These are phyloP conservation scores for Fusarium musae DNA, from an alignment of 2,329 filamentous ascomycete genomes.

Conservation along the genomic window DNA sequence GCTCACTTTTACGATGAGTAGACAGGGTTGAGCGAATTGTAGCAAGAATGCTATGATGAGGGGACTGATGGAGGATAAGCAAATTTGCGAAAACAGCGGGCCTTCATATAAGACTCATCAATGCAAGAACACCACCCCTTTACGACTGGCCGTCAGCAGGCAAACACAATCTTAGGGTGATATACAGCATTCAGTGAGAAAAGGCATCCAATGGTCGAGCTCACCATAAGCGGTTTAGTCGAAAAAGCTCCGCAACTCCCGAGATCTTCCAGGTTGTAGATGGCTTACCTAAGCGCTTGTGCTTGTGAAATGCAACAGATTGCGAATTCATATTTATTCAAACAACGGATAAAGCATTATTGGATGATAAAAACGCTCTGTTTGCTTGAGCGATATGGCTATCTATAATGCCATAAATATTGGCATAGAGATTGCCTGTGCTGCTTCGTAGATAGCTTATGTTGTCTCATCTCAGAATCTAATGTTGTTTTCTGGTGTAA, in stretches of 20 bases:
- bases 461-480: neutral
- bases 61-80: neutral
- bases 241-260: slow-evolving; percentile 29
- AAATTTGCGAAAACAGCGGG: neutral
- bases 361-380: neutral
- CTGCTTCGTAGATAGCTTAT: neutral
- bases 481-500: neutral
- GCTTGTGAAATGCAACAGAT: neutral
- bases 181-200: slow-evolving; percentile 14
- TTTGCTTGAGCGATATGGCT: neutral
- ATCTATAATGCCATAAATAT: neutral
- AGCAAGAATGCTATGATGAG: neutral
- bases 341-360: neutral
- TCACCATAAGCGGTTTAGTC: slow-evolving; percentile 35
- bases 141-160: neutral
- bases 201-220: slow-evolving; percentile 10
- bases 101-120: neutral
- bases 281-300: slow-evolving; percentile 36
- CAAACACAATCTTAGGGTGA: neutral
- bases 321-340: neutral
- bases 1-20: slow-evolving; percentile 9
- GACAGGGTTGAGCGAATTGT: slow-evolving; percentile 41
- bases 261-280: slow-evolving; percentile 9
- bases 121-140: neutral
- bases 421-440: neutral